phyloP scores from a whole-genome alignment of 768 basidiomycete genomes.

The Myochromella boudieri region DNA sequence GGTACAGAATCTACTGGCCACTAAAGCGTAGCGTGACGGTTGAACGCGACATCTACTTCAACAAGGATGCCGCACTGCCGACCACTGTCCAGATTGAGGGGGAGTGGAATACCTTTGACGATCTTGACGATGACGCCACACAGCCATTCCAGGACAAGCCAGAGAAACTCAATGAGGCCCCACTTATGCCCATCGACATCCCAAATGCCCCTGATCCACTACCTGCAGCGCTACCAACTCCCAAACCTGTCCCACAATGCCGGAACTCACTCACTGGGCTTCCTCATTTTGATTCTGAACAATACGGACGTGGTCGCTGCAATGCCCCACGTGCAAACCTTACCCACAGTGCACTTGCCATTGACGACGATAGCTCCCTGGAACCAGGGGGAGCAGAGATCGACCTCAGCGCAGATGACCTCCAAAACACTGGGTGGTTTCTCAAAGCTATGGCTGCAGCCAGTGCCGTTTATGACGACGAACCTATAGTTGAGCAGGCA shows the following conservation, averaged over 20 bases:
- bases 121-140: too few relatives aligned
- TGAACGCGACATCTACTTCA: conserved; percentile 25
- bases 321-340: background rate
- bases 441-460: too few relatives aligned
- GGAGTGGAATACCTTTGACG: conserved; percentile 18
- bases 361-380: background rate
- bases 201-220: background rate
- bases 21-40: conserved; percentile 20
- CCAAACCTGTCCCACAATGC: background rate
- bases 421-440: background rate
- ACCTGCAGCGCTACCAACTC: background rate
- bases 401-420: too few relatives aligned
- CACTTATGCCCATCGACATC: background rate
- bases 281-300: background rate
- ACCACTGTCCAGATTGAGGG: conserved; percentile 26
- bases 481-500: too few relatives aligned
- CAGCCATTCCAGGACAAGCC: background rate
- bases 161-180: background rate
- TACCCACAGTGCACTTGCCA: background rate
- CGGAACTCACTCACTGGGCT: conserved; percentile 8
- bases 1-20: too few relatives aligned
- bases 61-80: conserved; percentile 17
- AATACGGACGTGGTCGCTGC: conserved; percentile 3
- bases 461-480: too few relatives aligned
- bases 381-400: background rate